Base-by-base conservation (phyloP, 2,329 filamentous ascomycete species). In the Penicillium concentricum region DNA sequence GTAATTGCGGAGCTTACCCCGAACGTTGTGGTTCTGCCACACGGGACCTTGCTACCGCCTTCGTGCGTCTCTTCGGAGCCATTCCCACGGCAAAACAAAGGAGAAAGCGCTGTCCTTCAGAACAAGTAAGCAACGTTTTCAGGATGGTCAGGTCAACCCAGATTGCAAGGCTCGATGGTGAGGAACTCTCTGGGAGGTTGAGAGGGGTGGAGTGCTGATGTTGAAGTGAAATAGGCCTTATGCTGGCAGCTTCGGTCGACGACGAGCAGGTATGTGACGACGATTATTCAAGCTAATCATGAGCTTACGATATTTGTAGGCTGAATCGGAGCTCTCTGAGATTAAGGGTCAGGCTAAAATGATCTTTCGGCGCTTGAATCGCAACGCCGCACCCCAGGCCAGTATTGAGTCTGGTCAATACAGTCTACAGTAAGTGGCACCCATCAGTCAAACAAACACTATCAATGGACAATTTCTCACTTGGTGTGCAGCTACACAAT, bases 241-340 rank as follows among this genome's bases (percentile, higher is more conserved):
- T 96, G 83, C 85, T 99, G 66, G 93, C 92, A 72, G 93, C 93
- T 58, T 96, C 92, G 2, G 91, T 96, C 68, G 94, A 97, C 76
- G 92, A 97, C 74, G 89, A 91, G 70, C 86, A 90, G 79, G 87
- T 88, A 70, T 58, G 76, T 66, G 45, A 34, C 15, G n/a, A 22
- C 8, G 37, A 44, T 51, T 20, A 55, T 42, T 55, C 45, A 49
- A 18, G 24, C 13, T 43, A 35, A 32, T 3, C 20, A 2, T n/a
- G 30, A 48, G 50, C 56, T 63, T 18, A 58, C 44, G 20, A 43
- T 22, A 20, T 16, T 12, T 39, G 10, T 59, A 86, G 81, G 84
- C 88, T 65, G 89, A 93, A 72, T 79, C 85, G 64, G 84, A 91
- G 69, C 86, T 97, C 67, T 81, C 84, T 66, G 92, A 97, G 74